These are phyloP conservation scores for Chlamydomonas sp. DNA, from an alignment of 139 green algal genomes.

Conservation along the genomic window DNA sequence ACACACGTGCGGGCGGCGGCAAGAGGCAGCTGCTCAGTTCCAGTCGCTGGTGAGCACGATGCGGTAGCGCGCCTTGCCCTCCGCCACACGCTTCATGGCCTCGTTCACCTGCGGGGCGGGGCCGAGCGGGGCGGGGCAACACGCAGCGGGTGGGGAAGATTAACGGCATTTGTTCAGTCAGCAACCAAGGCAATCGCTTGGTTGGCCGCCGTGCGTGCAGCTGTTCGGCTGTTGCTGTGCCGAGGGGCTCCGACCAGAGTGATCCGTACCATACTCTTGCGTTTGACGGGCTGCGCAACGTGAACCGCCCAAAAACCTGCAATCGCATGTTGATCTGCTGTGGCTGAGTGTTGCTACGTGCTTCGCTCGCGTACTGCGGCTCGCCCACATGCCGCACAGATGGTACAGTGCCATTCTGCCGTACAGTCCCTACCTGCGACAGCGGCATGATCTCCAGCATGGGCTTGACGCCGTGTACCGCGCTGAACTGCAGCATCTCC, in stretches of 20 bases:
- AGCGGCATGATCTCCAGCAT: conserved; percentile 50
- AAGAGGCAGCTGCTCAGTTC: not conserved
- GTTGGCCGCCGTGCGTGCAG: too few species aligned
- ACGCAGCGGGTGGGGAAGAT: not conserved
- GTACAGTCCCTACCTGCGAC: conserved; percentile 24
- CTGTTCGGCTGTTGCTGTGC: too few species aligned
- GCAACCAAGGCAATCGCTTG: too few species aligned
- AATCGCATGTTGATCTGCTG: too few species aligned
- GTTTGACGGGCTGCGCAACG: too few species aligned
- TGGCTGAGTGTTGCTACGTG: too few species aligned
- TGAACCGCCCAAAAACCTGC: too few species aligned
- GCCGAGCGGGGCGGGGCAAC: not conserved
- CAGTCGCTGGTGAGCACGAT: conserved; percentile 51
- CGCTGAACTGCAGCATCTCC: conserved; percentile 47
- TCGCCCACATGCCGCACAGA: not conserved
- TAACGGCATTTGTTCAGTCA: too few species aligned
- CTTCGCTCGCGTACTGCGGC: too few species aligned
- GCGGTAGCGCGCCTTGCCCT: conserved; percentile 60
- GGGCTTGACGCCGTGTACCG: conserved; percentile 33
- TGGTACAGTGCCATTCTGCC: not conserved
- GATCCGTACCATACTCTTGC: too few species aligned
- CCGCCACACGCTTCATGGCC: conserved; percentile 48
- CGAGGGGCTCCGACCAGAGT: too few species aligned
- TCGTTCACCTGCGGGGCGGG: conserved; percentile 54
- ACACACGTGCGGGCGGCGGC: too few species aligned